Evolutionary conservation across 2,329 filamentous ascomycete species (phyloP).

Genomic region (Aspergillus ruber): DNA sequence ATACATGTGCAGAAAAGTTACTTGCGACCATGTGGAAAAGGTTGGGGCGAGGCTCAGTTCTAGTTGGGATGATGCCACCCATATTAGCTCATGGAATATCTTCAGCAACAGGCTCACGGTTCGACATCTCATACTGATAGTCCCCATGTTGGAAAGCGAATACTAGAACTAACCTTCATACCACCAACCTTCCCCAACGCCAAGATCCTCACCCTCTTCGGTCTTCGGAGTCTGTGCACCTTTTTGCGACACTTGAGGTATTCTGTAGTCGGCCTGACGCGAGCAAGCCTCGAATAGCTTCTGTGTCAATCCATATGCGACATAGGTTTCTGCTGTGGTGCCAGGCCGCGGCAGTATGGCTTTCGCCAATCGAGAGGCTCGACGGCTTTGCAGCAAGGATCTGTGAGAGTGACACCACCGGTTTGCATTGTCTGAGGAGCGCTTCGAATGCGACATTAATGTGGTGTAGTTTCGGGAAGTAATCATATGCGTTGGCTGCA

Average conservation of each 20-base stretch:
- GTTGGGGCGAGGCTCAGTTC: conserved; percentile 74
- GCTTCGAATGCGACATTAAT: conserved; percentile 7
- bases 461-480: background rate
- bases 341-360: conserved; percentile 29
- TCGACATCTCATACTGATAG: background rate
- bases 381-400: conserved; percentile 11
- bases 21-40: conserved; percentile 92
- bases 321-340: conserved; percentile 59
- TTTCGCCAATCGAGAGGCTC: conserved; percentile 21
- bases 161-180: conserved; percentile 58
- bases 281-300: conserved; percentile 70
- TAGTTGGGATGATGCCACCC: conserved; percentile 29
- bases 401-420: conserved; percentile 3
- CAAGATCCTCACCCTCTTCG: conserved; percentile 74
- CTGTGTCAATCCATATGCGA: conserved; percentile 73
- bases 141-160: background rate
- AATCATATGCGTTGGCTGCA: background rate
- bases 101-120: background rate
- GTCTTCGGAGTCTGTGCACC: conserved; percentile 63
- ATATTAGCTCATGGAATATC: background rate
- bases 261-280: conserved; percentile 66
- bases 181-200: conserved; percentile 70
- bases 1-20: conserved; percentile 96
- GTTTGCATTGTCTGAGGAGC: conserved; percentile 8
- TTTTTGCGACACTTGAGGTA: conserved; percentile 61